Percentiles rank a stretch among this genome's conserved stretches.
Conservation (phyloP, 139 green algal genomes). For the Chlamydomonas applanata region DNA sequence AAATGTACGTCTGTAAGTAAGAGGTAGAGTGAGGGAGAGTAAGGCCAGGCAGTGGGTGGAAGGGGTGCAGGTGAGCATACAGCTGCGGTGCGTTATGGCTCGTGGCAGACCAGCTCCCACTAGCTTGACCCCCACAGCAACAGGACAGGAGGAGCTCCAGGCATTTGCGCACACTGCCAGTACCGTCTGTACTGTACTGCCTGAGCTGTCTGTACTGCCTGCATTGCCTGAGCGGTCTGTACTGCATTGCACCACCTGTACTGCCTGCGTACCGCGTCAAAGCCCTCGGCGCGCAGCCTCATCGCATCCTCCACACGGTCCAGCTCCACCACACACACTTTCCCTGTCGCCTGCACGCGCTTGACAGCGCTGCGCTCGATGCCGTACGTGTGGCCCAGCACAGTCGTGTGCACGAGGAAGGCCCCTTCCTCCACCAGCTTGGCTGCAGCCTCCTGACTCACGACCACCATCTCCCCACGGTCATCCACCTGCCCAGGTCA, state of each 20-base stretch:
- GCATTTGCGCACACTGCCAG: no score
- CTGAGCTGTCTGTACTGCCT: no score
- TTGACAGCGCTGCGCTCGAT: constrained; percentile 39
- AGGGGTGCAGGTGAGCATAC: no score
- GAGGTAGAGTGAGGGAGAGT: not conserved
- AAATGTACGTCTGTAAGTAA: constrained; percentile 37
- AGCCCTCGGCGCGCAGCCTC: constrained; percentile 39
- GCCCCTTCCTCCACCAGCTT: constrained; percentile 22
- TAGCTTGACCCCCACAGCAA: no score
- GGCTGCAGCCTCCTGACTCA: constrained; percentile 34
- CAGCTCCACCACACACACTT: constrained; percentile 61
- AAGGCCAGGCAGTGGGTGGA: no score
- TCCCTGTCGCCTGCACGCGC: constrained; percentile 40
- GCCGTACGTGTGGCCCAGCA: constrained; percentile 60
- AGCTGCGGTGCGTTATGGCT: no score
- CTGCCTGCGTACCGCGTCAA: constrained; percentile 28
- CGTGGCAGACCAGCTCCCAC: no score
- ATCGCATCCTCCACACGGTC: constrained; percentile 53
- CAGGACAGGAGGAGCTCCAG: no score
- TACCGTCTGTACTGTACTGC: no score
- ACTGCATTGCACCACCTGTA: no score
- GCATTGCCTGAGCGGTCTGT: no score
- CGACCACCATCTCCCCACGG: constrained; percentile 31
- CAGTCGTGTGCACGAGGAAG: constrained; percentile 26
- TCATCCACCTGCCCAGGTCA: constrained; percentile 4